Conservation (phyloP, 2,329 filamentous ascomycete species). For the Sporothrix pseudoabietina region DNA sequence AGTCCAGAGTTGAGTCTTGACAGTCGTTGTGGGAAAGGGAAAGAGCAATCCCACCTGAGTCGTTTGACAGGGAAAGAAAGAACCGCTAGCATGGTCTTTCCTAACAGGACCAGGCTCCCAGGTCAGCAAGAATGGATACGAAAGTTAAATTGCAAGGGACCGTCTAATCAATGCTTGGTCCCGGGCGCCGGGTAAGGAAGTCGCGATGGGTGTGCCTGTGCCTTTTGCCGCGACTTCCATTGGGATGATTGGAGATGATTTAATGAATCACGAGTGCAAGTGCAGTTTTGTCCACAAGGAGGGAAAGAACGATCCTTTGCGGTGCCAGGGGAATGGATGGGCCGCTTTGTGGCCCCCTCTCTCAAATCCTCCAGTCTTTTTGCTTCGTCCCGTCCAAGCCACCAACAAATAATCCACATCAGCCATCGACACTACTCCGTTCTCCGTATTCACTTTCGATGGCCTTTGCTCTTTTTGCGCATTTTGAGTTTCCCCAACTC, state of each 20-base stretch:
- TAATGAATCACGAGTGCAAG: not conserved
- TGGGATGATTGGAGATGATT: too few species aligned
- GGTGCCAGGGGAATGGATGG: not conserved
- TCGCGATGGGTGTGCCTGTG: not conserved
- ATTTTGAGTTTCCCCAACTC: not conserved
- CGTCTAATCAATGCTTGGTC: not conserved
- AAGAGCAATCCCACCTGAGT: not conserved
- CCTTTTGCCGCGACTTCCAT: not conserved
- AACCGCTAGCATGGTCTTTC: slow-evolving; percentile 11
- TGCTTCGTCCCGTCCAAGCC: not conserved
- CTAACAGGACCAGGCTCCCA: not conserved
- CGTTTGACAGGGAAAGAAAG: slow-evolving; percentile 3
- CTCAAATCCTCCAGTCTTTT: not conserved
- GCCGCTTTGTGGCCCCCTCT: not conserved
- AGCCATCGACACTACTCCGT: slow-evolving; percentile 1
- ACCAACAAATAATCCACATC: not conserved
- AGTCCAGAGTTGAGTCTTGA: not conserved
- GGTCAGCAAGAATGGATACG: slow-evolving; percentile 5
- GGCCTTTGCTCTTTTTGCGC: not conserved
- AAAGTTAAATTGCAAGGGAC: slow-evolving; percentile 10
- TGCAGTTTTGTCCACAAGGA: too few species aligned
- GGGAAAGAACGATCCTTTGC: not conserved
- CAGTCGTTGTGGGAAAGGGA: not conserved
- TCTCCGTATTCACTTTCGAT: not conserved
- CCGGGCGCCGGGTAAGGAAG: slow-evolving; percentile 3